Conservation (phyloP, 129 eudicot species). For the carrot (Daucus carota) region DH1_v3.0 NC_030386.2:40535001-40535500, state of each 20-base stretch:
- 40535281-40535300: slow-evolving; percentile 12
- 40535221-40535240: slow-evolving; percentile 71
- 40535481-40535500: slow-evolving; percentile 85
- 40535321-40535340: slow-evolving; percentile 72
- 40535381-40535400: slow-evolving; percentile 2
- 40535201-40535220: slow-evolving; percentile 64
- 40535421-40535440: background rate
- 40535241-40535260: background rate
- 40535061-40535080: background rate
- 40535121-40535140: slow-evolving; percentile 79
- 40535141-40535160: slow-evolving; percentile 99
- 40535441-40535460: slow-evolving; percentile 15
- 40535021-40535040: slow-evolving; percentile 90
- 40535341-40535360: slow-evolving; percentile 95
- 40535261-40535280: slow-evolving; percentile 12
- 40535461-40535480: slow-evolving; percentile 90
- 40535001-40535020: slow-evolving; percentile 96
- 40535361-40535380: slow-evolving; percentile 61
- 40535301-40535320: slow-evolving; percentile 80
- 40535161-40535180: slow-evolving; percentile 92
- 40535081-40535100: slow-evolving; percentile 10
- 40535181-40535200: slow-evolving; percentile 90
- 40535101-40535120: slow-evolving; percentile 44
- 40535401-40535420: background rate
- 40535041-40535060: slow-evolving; percentile 54